Evolutionary conservation across 352 stramenopile genomes (phyloP).

Genomic region (Globisporangium echinulatum): DNA sequence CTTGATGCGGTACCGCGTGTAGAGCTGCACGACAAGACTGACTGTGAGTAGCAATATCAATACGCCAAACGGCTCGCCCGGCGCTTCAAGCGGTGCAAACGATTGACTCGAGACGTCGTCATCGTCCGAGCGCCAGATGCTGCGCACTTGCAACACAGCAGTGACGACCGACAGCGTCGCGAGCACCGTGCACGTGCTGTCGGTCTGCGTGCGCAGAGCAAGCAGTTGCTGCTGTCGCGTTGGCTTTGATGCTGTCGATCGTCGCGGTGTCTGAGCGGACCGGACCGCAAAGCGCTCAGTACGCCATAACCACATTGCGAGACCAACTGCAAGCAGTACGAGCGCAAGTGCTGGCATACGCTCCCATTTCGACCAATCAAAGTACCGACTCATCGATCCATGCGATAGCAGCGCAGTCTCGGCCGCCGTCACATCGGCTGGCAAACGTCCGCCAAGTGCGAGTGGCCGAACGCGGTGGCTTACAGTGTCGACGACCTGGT

Average conservation of each 20-base stretch:
- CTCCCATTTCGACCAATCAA: too few species aligned
- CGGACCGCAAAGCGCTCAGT: constrained; percentile 20
- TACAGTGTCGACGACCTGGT: constrained; percentile 20
- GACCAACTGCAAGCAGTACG: constrained; percentile 16
- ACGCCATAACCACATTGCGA: constrained; percentile 26
- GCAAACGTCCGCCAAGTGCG: not conserved
- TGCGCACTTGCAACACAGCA: constrained; percentile 49
- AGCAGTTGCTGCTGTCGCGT: constrained; percentile 22
- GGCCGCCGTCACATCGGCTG: constrained; percentile 9
- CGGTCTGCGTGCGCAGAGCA: constrained; percentile 22
- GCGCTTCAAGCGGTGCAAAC: too few species aligned
- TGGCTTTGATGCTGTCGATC: constrained; percentile 4
- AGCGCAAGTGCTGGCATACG: constrained; percentile 12
- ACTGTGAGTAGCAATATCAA: too few species aligned
- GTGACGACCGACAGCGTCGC: constrained; percentile 27
- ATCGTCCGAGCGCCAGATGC: constrained; percentile 35
- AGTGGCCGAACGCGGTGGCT: constrained; percentile 21
- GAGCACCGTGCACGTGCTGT: constrained; percentile 30
- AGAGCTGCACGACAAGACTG: constrained; percentile 29
- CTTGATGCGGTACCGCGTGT: constrained; percentile 43
- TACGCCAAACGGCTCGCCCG: too few species aligned
- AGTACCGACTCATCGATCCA: too few species aligned
- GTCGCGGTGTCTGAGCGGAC: too few species aligned
- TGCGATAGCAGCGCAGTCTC: not conserved
- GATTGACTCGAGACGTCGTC: too few species aligned